phyloP scores from a whole-genome alignment of 2,329 filamentous ascomycete species.

The Curvularia hawaiiensis region DNA sequence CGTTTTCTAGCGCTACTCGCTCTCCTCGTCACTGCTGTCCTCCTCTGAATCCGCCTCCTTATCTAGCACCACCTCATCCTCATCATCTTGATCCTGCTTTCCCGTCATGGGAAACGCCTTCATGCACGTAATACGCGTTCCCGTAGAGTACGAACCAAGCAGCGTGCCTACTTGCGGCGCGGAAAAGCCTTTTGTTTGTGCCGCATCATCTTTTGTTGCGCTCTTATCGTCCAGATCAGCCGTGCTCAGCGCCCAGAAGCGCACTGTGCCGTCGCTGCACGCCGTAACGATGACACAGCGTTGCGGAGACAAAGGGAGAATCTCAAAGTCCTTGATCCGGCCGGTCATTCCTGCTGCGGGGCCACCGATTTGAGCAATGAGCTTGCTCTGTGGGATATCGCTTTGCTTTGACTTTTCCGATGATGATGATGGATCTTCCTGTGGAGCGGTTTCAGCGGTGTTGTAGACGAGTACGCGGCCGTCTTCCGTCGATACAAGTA shows the following conservation, averaged over 20 bases:
- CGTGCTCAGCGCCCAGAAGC: constrained; percentile 69
- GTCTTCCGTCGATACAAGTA: constrained; percentile 88
- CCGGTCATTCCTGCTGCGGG: constrained; percentile 67
- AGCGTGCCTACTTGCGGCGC: constrained; percentile 65
- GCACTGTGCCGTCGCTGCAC: constrained; percentile 84
- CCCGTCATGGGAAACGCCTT: constrained; percentile 82
- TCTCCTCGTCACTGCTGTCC: constrained; percentile 28
- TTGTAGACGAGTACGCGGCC: constrained; percentile 85
- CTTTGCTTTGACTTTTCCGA: constrained; percentile 44
- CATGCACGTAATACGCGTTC: constrained; percentile 87
- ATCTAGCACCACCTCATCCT: constrained; percentile 27
- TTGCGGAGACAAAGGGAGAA: constrained; percentile 57
- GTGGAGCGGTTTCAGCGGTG: constrained; percentile 60
- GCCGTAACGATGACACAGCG: constrained; percentile 68
- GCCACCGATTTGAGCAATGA: constrained; percentile 80
- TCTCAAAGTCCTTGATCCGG: constrained; percentile 87
- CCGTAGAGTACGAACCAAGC: constrained; percentile 80
- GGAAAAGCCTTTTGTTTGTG: constrained; percentile 30
- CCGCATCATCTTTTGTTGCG: constrained; percentile 12
- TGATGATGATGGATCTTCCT: constrained; percentile 15
- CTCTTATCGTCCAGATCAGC: constrained; percentile 30
- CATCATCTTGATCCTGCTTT: constrained; percentile 34
- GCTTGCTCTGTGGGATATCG: constrained; percentile 62
- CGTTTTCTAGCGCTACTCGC: constrained; percentile 27
- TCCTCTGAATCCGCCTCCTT: constrained; percentile 21